Percentiles rank a stretch among this genome's conserved stretches.
These are phyloP conservation scores for Chrysanthemum lavandulifolium DNA, from an alignment of 129 eudicot genomes.

Conservation along the genomic window DNA sequence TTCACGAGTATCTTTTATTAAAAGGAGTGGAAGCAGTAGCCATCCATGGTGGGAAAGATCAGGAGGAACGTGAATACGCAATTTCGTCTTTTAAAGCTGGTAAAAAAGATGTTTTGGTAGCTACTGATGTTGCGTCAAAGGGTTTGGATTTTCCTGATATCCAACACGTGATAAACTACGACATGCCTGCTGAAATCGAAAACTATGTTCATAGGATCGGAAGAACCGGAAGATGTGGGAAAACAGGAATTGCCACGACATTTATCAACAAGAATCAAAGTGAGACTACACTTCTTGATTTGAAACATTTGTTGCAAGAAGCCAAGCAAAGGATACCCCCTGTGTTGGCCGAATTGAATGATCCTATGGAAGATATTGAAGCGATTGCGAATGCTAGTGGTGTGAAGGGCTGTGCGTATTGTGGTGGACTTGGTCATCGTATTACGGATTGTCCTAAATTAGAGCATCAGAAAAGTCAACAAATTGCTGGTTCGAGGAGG, in stretches of 20 bases:
- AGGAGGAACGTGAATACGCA: slow-evolving; percentile 77
- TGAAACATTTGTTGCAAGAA: slow-evolving; percentile 80
- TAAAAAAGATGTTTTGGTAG: too few relatives aligned
- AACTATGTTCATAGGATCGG: slow-evolving; percentile 86
- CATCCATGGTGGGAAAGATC: slow-evolving; percentile 82
- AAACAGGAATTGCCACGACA: slow-evolving; percentile 77
- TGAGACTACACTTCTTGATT: slow-evolving; percentile 75
- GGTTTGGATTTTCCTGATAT: slow-evolving; percentile 88
- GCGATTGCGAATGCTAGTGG: slow-evolving; percentile 67
- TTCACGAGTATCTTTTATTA: too few relatives aligned
- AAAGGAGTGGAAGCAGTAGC: slow-evolving; percentile 84
- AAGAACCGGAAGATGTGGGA: slow-evolving; percentile 82
- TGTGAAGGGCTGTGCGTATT: slow-evolving; percentile 77
- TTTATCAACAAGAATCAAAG: slow-evolving; percentile 84
- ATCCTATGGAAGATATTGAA: slow-evolving; percentile 70
- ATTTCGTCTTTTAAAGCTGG: slow-evolving; percentile 67
- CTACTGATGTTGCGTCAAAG: slow-evolving; percentile 81
- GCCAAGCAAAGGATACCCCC: slow-evolving; percentile 89
- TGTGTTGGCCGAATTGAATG: slow-evolving; percentile 66
- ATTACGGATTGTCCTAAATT: slow-evolving; percentile 70
- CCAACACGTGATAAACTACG: slow-evolving; percentile 81
- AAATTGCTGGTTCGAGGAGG: slow-evolving; percentile 67
- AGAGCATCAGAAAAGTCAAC: slow-evolving; percentile 70
- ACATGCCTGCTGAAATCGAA: slow-evolving; percentile 85
- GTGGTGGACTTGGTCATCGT: slow-evolving; percentile 87